Percentiles rank a stretch among this genome's conserved stretches.
phyloP scores from a whole-genome alignment of 2,329 filamentous ascomycete species.

The Aspergillus quadricinctus region DNA sequence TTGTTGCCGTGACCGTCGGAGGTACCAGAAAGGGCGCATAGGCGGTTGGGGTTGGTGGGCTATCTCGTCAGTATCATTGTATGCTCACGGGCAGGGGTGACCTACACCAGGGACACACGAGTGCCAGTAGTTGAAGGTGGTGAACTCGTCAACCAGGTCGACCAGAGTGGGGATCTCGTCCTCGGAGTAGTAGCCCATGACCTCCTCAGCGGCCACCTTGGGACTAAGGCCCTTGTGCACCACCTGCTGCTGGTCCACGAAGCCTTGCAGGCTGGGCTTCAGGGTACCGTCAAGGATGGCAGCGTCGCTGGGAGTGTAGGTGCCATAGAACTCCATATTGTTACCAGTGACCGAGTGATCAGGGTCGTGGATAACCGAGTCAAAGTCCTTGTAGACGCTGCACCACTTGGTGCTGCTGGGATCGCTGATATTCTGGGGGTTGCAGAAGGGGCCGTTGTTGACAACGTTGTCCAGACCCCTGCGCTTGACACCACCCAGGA shows the following conservation, averaged over 20 bases:
- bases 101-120: conserved; percentile 37
- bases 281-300: conserved; percentile 27
- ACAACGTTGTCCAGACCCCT: conserved; percentile 37
- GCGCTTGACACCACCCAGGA: conserved; percentile 36
- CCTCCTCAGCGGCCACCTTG: conserved; percentile 27
- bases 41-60: conserved; percentile 42
- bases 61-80: conserved; percentile 10
- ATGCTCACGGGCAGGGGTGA: background rate
- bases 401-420: conserved; percentile 19
- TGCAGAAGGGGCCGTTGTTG: conserved; percentile 38
- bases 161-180: conserved; percentile 38
- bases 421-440: conserved; percentile 32
- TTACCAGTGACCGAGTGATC: conserved; percentile 38
- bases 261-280: conserved; percentile 29
- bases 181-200: conserved; percentile 42
- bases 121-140: conserved; percentile 42
- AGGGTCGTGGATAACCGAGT: conserved; percentile 39
- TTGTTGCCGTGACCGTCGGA: conserved; percentile 25
- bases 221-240: conserved; percentile 26
- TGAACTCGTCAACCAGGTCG: conserved; percentile 34
- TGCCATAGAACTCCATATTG: conserved; percentile 41
- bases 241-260: conserved; percentile 36
- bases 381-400: conserved; percentile 31
- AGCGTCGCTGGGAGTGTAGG: conserved; percentile 32
- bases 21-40: conserved; percentile 23